Percentiles rank a stretch among this genome's conserved stretches.
phyloP scores from a whole-genome alignment of 768 basidiomycete species.

The Russula vinacea region DNA sequence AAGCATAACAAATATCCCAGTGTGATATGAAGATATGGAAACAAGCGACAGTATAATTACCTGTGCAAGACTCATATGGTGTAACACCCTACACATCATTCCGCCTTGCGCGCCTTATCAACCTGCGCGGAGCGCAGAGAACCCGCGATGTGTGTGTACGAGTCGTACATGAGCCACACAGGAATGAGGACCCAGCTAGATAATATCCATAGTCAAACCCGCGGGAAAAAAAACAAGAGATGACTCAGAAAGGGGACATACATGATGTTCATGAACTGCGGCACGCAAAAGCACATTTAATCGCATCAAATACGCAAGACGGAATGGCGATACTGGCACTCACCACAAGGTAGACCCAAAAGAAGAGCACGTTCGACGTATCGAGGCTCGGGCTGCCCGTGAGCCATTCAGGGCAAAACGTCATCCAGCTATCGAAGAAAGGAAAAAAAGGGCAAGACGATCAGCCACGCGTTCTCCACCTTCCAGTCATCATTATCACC shows the following conservation, averaged over 20 bases:
- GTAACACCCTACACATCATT: background rate
- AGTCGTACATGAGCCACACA: conserved; percentile 71
- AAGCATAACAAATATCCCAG: background rate
- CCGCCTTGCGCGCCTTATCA: conserved; percentile 13
- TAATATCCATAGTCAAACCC: conserved; percentile 17
- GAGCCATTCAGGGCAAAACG: conserved; percentile 85
- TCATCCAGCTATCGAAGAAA: conserved; percentile 61
- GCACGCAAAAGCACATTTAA: background rate
- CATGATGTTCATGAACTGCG: conserved; percentile 79
- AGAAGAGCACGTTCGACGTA: conserved; percentile 63
- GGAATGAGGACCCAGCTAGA: conserved; percentile 78
- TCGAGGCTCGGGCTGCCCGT: conserved; percentile 68
- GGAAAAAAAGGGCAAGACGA: background rate
- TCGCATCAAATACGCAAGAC: conserved; percentile 44
- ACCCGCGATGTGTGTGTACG: conserved; percentile 65
- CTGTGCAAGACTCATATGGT: too few relatives aligned
- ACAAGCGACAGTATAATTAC: background rate
- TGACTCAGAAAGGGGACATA: conserved; percentile 39
- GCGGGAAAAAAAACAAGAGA: background rate
- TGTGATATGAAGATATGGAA: background rate
- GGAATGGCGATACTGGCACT: conserved; percentile 34
- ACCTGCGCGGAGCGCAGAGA: conserved; percentile 45
- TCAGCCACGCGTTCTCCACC: background rate
- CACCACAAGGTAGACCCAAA: conserved; percentile 82
- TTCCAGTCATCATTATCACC: background rate